Percentiles rank a stretch among this genome's conserved stretches.
These are phyloP conservation scores for Caryopteris hybrid DNA, from an alignment of 305 asterid species.

Conservation along the genomic window DNA sequence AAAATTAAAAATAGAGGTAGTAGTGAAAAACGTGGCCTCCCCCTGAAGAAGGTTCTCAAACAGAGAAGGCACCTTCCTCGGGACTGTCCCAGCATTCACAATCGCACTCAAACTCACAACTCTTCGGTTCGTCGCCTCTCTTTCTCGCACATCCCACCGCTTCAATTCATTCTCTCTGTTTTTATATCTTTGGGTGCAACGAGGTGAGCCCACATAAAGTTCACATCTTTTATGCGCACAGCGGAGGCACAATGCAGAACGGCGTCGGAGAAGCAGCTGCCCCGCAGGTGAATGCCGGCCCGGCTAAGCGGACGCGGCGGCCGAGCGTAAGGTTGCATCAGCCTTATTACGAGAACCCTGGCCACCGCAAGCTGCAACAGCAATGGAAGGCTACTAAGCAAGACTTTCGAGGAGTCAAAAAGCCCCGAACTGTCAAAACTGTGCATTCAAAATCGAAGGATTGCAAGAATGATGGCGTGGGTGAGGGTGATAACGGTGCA, in stretches of 20 bases:
- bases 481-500: slow-evolving; percentile 10
- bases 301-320: slow-evolving; percentile 59
- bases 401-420: slow-evolving; percentile 31
- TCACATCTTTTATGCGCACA: not conserved
- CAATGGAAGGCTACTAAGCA: slow-evolving; percentile 20
- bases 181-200: too few relatives aligned
- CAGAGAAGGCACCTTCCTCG: too few relatives aligned
- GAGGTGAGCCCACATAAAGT: not conserved
- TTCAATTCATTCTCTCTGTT: too few relatives aligned
- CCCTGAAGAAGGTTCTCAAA: not conserved
- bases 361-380: slow-evolving; percentile 26
- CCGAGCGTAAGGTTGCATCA: slow-evolving; percentile 57
- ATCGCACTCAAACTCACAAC: too few relatives aligned
- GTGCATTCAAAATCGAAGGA: slow-evolving; percentile 7
- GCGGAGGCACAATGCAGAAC: slow-evolving; percentile 20
- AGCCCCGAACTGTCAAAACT: slow-evolving; percentile 29
- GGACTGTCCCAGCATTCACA: too few relatives aligned
- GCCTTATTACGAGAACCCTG: slow-evolving; percentile 32
- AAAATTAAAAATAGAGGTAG: too few relatives aligned
- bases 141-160: too few relatives aligned
- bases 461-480: slow-evolving; percentile 4
- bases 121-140: too few relatives aligned
- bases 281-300: slow-evolving; percentile 20
- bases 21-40: slow-evolving; percentile 8
- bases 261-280: slow-evolving; percentile 13